phyloP scores from a whole-genome alignment of 148 eudicot genomes.

The Linanthus parryae region DNA sequence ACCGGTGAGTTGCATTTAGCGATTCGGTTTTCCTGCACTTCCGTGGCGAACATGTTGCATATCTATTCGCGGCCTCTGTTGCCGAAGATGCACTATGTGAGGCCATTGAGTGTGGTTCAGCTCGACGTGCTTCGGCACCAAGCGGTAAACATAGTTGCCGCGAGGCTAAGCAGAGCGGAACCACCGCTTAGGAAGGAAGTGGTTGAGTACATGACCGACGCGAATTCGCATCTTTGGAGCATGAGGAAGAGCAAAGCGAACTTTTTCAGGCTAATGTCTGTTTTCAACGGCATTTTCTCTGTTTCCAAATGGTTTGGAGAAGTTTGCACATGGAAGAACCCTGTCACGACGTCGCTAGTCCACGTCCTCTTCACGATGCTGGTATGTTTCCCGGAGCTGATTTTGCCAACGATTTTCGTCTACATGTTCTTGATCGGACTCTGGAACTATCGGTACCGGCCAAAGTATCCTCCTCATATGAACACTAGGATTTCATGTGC shows the following conservation, averaged over 20 bases:
- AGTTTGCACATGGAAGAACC: slow-evolving; percentile 65
- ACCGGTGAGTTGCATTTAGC: slow-evolving; percentile 92
- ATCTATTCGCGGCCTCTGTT: slow-evolving; percentile 57
- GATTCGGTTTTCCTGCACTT: slow-evolving; percentile 71
- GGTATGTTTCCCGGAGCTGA: slow-evolving; percentile 63
- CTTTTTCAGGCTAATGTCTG: slow-evolving; percentile 50
- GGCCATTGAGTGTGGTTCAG: slow-evolving; percentile 48
- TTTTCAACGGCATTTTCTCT: slow-evolving; percentile 48
- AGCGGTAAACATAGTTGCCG: slow-evolving; percentile 53
- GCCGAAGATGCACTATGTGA: slow-evolving; percentile 82
- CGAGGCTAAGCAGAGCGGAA: slow-evolving; percentile 66
- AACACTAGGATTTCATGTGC: slow-evolving; percentile 86
- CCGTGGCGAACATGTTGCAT: slow-evolving; percentile 48
- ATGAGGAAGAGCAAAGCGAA: slow-evolving; percentile 90
- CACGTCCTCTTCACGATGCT: slow-evolving; percentile 62
- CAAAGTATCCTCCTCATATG: slow-evolving; percentile 87
- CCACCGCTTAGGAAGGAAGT: slow-evolving; percentile 76
- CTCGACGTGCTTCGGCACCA: slow-evolving; percentile 49
- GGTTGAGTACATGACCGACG: slow-evolving; percentile 76
- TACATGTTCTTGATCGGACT: slow-evolving; percentile 82
- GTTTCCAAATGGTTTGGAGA: slow-evolving; percentile 65
- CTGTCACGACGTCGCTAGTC: slow-evolving; percentile 59
- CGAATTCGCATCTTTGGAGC: slow-evolving; percentile 79
- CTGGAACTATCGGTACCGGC: slow-evolving; percentile 85
- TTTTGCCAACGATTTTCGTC: slow-evolving; percentile 68